Evolutionary conservation across 2,329 filamentous ascomycete species (phyloP), one percentile per base, ranked within the genome.

Genomic region (Coniochaeta sp.): DNA sequence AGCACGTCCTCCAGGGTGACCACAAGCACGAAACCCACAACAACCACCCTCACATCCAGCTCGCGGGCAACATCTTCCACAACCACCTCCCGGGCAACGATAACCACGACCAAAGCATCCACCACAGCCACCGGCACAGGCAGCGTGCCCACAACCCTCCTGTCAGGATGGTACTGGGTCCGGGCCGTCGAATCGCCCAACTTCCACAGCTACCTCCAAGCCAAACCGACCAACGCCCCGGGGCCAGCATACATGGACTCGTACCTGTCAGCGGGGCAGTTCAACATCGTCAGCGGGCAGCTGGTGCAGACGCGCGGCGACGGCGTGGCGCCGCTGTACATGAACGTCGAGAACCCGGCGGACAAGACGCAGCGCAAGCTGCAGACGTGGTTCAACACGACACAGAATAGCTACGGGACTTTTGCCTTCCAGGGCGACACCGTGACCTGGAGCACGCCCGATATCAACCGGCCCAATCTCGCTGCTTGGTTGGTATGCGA

Each of bases 401-500:
- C 71, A 8, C 72, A 78, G 68, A 83, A 81, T 66, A 71, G 74
- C 0, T 84, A 81, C 63, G 81, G 82, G 6, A 75, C 74, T 0
- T 85, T 85, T 66, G 76, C 70, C 2, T 85, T 78, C 67, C 76
- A 77, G 59, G 81, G 81, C 6, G 81, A 85, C 67, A 79, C 80
- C 3, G 66, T 84, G 24, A 78, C 77, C 17, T 84, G 82, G 82
- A 74, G 69, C 47, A 74, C 73, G 12, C 66, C 74, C 1, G 76
- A 74, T 12, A 71, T 84, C 26, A 66, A 68, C 19, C 67, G 81
- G 43, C 81, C 79, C 40, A 85, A 84, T 65, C 67, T 73, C 22
- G 78, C 77, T 19, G 82, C 82, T 7, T 85, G 81, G 78, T 77
- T 82, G 67, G 81, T 84, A 44, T 85, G 81, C 61, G 71, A 68